Evolutionary conservation across 306 rosid genomes (phyloP).

Genomic region (Trifolium subterraneum): DNA sequence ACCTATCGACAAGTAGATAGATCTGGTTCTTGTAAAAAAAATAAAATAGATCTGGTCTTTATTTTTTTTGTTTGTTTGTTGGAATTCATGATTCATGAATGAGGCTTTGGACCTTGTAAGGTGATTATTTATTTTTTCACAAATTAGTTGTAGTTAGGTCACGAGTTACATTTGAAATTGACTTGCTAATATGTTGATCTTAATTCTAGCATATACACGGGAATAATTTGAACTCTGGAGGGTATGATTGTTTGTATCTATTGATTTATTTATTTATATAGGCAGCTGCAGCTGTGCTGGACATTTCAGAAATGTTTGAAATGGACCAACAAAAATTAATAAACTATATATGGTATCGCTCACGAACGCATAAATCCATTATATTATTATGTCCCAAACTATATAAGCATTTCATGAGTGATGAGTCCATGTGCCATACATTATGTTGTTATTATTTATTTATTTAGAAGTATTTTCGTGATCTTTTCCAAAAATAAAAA

Average conservation of each 20-base stretch:
- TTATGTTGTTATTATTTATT: too few species aligned
- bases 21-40: neutral
- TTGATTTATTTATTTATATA: too few species aligned
- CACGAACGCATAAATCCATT: neutral
- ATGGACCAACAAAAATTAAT: neutral
- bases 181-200: slow-evolving; percentile 37
- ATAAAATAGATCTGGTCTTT: neutral
- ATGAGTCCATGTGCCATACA: neutral
- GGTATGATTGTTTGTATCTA: neutral
- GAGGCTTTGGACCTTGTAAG: slow-evolving; percentile 32
- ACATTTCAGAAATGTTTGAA: neutral
- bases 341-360: neutral
- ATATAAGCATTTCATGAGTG: neutral
- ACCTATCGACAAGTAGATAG: neutral
- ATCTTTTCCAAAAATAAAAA: too few species aligned
- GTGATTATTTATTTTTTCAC: too few species aligned
- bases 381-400: neutral
- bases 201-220: slow-evolving; percentile 9
- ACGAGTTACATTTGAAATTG: slow-evolving; percentile 41
- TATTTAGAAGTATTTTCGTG: too few species aligned
- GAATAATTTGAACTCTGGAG: neutral
- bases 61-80: neutral
- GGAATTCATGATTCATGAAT: neutral
- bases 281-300: neutral
- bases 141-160: slow-evolving; percentile 27